A percentile compares a stretch with the other conserved stretches of the same genome.
Evolutionary conservation across 129 eudicot species (phyloP).

Genomic region (Apium graveolens): DNA sequence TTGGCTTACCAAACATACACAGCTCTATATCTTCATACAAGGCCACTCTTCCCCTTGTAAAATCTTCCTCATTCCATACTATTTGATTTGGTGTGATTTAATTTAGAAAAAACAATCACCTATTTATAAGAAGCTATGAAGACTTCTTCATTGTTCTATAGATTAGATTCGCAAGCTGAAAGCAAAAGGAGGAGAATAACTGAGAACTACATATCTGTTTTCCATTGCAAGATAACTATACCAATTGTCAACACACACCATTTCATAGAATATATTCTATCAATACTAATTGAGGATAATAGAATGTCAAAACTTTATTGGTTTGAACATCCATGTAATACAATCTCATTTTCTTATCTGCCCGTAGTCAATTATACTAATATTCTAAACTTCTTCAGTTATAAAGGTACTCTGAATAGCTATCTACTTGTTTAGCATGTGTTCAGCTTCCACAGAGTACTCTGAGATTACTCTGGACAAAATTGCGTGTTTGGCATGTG

Average conservation of each 20-base stretch:
- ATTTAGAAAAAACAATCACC: background rate
- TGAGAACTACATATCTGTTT: background rate
- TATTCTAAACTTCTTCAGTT: background rate
- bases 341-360: background rate
- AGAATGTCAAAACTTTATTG: conserved; percentile 6
- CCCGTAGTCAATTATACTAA: background rate
- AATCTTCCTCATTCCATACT: background rate
- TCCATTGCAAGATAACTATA: background rate
- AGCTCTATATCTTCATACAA: conserved; percentile 7
- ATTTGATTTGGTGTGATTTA: background rate
- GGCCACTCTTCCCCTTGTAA: background rate
- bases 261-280: background rate
- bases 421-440: too few species aligned
- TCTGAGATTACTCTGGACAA: too few species aligned
- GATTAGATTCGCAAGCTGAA: background rate
- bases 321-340: background rate
- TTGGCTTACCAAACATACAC: conserved; percentile 51
- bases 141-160: background rate
- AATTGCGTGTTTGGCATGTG: background rate
- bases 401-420: background rate
- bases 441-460: too few species aligned
- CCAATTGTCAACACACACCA: conserved; percentile 1
- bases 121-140: background rate
- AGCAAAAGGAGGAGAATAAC: background rate
- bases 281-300: background rate